Percentiles rank a stretch among this genome's conserved stretches.
phyloP scores from a whole-genome alignment of 345 rosid genomes.

The Turritis glabra region DNA sequence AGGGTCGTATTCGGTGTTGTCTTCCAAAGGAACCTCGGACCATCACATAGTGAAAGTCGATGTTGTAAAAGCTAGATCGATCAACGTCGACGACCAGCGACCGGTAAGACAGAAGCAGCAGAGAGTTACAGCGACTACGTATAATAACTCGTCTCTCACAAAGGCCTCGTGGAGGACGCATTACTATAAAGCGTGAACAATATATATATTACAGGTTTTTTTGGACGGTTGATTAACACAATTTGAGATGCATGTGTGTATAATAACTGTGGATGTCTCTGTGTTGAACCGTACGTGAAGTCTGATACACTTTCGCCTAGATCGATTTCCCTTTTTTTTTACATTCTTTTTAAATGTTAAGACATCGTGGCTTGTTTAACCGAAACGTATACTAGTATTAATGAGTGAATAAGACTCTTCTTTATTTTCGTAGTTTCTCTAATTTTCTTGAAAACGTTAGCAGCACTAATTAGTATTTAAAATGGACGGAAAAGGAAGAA shows the following conservation, averaged over 20 bases:
- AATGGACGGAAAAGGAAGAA: not conserved
- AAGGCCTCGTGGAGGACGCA: constrained; percentile 65
- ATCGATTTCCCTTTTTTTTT: not conserved
- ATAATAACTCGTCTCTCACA: constrained; percentile 42
- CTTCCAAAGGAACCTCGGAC: constrained; percentile 96
- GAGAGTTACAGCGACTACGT: constrained; percentile 49
- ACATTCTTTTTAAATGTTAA: not conserved
- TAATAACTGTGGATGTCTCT: constrained; percentile 7
- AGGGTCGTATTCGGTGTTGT: constrained; percentile 82
- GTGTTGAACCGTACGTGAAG: constrained; percentile 12
- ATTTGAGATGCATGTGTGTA: constrained; percentile 22
- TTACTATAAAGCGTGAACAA: constrained; percentile 33
- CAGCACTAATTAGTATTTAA: not conserved
- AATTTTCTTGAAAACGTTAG: not conserved
- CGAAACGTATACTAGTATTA: not conserved
- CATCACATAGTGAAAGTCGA: constrained; percentile 96
- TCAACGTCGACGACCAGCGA: constrained; percentile 31
- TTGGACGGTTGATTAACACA: constrained; percentile 8
- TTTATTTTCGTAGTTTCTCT: constrained; percentile 11
- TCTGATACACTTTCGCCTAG: constrained; percentile 6
- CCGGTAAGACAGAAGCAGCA: constrained; percentile 44
- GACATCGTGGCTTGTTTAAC: constrained; percentile 9
- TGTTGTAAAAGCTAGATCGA: constrained; percentile 44
- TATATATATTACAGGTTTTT: constrained; percentile 6
- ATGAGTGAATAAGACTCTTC: constrained; percentile 3